Base-by-base conservation (phyloP, 805 yeast genomes). In the Kuraishia capsulata region DNA sequence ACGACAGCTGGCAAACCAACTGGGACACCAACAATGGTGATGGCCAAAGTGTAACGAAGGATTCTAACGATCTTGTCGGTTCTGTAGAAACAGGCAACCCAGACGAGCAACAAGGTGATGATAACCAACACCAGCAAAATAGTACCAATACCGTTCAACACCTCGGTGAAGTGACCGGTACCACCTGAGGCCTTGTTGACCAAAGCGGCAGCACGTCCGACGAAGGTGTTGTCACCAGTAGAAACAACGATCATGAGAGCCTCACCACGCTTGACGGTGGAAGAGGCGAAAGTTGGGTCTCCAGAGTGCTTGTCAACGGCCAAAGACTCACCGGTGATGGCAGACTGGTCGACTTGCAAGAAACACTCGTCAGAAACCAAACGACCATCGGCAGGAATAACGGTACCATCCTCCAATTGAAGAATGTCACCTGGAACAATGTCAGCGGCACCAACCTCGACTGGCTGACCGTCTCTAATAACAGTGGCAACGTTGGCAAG, bases 1-100 rank as follows among this genome's bases (percentile, higher is more conserved):
- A 87, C 96, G 61, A 88, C 96, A 64, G 95, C 96, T 66, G 96
- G 96, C 64, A 88, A 79, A 83, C 96, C 96, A 52, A 88, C 96
- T 65, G 96, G 96, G 54, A 88, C 96, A 81, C 96, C 96, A 56
- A 88, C 81, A 69, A 88, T 86, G 72, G 96, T 88, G 66, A 88
- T 87, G 54, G 95, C 96, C 62, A 88, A 72, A 55, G 95, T 82
- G 81, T 79, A 84, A 73, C 95, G 78, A 65, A 88, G 75, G 69
- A 88, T 84, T 55, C 79, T 71, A 58, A 88, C 96, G 62, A 88
- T 86, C 62, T 70, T 75, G 63, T 76, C 78, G 54, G 95, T 75
- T 73, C 96, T 79, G 82, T 88, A 88, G 89, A 88, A 87, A 70
- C 85, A 73, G 64, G 96, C 88, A 59, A 74, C 73, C 96, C 96